phyloP scores from a whole-genome alignment of 2,329 filamentous ascomycete genomes.

The Graphilbum sp. region DNA sequence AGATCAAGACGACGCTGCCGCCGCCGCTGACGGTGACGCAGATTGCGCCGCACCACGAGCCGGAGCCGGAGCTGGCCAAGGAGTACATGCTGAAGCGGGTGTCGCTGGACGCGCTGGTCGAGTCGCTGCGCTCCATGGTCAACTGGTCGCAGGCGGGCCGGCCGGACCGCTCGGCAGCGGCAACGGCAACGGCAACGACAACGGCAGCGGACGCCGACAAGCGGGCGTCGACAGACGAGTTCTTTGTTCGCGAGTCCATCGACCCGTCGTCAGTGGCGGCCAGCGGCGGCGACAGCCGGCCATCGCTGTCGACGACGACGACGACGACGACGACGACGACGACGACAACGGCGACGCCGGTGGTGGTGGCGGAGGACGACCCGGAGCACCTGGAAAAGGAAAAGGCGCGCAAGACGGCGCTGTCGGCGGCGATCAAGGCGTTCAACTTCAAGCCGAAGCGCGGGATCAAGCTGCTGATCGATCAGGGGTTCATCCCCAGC shows the following conservation, averaged over 20 bases:
- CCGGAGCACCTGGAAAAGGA: constrained; percentile 87
- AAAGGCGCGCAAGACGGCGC: constrained; percentile 82
- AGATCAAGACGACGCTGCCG: constrained; percentile 68
- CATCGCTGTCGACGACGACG: constrained; percentile 41
- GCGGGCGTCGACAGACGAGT: constrained; percentile 33
- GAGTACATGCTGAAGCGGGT: constrained; percentile 88
- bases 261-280: constrained; percentile 42
- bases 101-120: constrained; percentile 74
- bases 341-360: too few species aligned
- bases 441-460: constrained; percentile 98
- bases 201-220: constrained; percentile 30
- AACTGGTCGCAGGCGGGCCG: constrained; percentile 64
- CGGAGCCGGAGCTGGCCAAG: constrained; percentile 58
- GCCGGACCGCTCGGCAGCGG: constrained; percentile 36
- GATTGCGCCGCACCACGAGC: constrained; percentile 42
- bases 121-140: constrained; percentile 75
- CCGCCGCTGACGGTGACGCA: constrained; percentile 71
- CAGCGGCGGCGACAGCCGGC: constrained; percentile 44
- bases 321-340: constrained; percentile 1
- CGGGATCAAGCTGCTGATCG: constrained; percentile 68
- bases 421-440: constrained; percentile 72
- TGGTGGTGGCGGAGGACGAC: constrained; percentile 77
- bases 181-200: constrained; percentile 18
- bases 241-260: constrained; percentile 60
- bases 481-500: constrained; percentile 75